Percentiles rank a stretch among this genome's conserved stretches.
These are phyloP conservation scores for Hydnomerulius pinastri DNA, from an alignment of 768 basidiomycete species.

Conservation along the genomic window DNA sequence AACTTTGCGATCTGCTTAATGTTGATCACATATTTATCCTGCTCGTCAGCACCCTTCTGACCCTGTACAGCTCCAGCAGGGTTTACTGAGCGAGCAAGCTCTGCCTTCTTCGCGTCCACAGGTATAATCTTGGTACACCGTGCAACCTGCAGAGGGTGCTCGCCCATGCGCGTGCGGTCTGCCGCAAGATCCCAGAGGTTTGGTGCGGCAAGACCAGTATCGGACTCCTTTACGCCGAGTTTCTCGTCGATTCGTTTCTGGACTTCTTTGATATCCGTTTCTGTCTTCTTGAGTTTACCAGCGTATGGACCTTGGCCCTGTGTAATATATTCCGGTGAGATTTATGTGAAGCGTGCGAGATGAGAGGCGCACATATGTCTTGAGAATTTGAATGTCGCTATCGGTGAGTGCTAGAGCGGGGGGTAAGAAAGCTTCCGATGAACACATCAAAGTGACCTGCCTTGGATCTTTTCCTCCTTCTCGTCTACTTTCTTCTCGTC, in stretches of 20 bases:
- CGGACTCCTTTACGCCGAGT: conserved; percentile 97
- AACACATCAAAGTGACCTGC: conserved; percentile 40
- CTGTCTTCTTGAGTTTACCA: conserved; percentile 80
- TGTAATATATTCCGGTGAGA: conserved; percentile 2
- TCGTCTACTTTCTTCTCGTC: conserved; percentile 85
- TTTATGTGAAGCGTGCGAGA: background rate
- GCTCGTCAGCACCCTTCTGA: conserved; percentile 96
- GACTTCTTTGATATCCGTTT: conserved; percentile 91
- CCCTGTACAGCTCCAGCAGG: conserved; percentile 77
- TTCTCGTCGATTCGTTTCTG: conserved; percentile 98
- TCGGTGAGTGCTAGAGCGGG: conserved; percentile 92
- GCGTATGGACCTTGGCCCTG: conserved; percentile 99
- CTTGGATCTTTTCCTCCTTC: conserved; percentile 92
- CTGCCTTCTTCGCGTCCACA: conserved; percentile 72
- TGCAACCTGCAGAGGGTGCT: conserved; percentile 95
- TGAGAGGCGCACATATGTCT: conserved; percentile 79
- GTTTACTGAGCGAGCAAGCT: conserved; percentile 77
- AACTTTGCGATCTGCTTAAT: conserved; percentile 99
- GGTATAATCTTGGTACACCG: conserved; percentile 98
- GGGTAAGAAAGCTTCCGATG: conserved; percentile 6
- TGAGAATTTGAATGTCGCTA: conserved; percentile 97
- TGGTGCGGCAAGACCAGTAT: conserved; percentile 94
- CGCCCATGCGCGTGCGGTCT: conserved; percentile 87
- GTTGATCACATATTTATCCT: conserved; percentile 99
- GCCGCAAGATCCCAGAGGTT: conserved; percentile 97